Evolutionary conservation across 306 rosid species (phyloP), one percentile per base, ranked within the genome.

Genomic region (Ziziphus jujuba): DNA sequence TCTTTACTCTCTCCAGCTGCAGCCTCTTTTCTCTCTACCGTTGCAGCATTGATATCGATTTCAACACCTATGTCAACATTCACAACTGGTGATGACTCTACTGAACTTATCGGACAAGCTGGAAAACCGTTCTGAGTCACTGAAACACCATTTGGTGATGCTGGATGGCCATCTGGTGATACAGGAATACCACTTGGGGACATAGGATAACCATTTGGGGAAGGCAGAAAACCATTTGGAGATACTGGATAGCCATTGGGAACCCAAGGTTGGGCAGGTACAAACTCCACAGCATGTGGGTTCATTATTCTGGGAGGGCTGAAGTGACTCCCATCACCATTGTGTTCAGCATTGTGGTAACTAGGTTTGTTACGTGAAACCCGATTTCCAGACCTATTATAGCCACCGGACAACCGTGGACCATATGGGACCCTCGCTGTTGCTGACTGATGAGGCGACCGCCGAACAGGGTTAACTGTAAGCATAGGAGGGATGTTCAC

Each of bases 361-460:
- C 58, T 70, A 50, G 65, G 72, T 82, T 90, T 93, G 72, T 67
- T 85, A 16, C 92, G 91, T 9, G 91, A 95, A 84, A 78, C 80
- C 51, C 96, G 90, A 50, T 75, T 86, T 70, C 95, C 96, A 45
- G 90, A 82, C 77, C 97, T 74, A 69, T 88, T 93, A 74, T 81
- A 87, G 74, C 95, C 86, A 69, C 98, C 97, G 43, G 97, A 90
- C 58, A 93, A 74, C 53, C 99, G 81, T 55, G 99, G 99, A 73
- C 99, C 99, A 57, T 90, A 93, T 21, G 99, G 99, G 61, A 93
- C 97, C 69, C 97, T 81, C 3, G 99, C 82, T 50, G 97, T 93
- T 48, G 97, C 99, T 53, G 99, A 93, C 77, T 93, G 99, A 79
- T 88, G 99, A 48, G 92, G 89, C n/a, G 95, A 84, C 77, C 97